Evolutionary conservation across 202 grass and related monocot genomes (phyloP), one percentile per base, ranked within the genome.

Genomic region (Schoenoplectus triqueter): DNA sequence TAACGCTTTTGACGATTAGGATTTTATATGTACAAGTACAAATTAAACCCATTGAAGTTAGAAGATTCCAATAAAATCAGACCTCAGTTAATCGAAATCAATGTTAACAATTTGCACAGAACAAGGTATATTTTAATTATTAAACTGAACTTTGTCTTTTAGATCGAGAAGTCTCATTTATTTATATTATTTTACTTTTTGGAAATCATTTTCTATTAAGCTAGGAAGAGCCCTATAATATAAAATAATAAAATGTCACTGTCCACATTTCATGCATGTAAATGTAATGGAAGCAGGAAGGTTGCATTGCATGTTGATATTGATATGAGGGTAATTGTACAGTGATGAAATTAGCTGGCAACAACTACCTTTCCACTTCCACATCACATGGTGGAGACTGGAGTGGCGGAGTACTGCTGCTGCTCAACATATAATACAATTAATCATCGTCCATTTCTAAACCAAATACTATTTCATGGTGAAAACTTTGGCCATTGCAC

Each of bases 341-440:
- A 44, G 44, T 66, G 17, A 47, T 50, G 9, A 81, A 66, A 10
- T 81, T 64, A 64, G 79, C 79, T 81, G 79, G 60, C 61, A 49
- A 19, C 9, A 54, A 68, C 20, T 47, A 68, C 8, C 63, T 82
- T 62, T 62, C 59, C n/a, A 59, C 56, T 14, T 66, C 63, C 76
- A 82, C 63, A 67, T 68, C 47, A 51, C 78, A 59, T 64, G 17
- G 40, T 62, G 59, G 17, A 31, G 31, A 62, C 50, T 40, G 13
- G 10, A n/a, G 10, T 59, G 1, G 31, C 31, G 31, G 31, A 48
- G 6, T 4, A 39, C 22, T 67, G 17, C 7, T n/a, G 66, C 17
- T 73, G 2, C 46, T 73, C 17, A 51, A 73, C 50, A 20, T 73
- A 50, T 5, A 74, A 51, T 74, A 11, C 47, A 51, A 52, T 13